phyloP scores from a whole-genome alignment of 768 basidiomycete genomes.

The Piloderma croceum region DNA sequence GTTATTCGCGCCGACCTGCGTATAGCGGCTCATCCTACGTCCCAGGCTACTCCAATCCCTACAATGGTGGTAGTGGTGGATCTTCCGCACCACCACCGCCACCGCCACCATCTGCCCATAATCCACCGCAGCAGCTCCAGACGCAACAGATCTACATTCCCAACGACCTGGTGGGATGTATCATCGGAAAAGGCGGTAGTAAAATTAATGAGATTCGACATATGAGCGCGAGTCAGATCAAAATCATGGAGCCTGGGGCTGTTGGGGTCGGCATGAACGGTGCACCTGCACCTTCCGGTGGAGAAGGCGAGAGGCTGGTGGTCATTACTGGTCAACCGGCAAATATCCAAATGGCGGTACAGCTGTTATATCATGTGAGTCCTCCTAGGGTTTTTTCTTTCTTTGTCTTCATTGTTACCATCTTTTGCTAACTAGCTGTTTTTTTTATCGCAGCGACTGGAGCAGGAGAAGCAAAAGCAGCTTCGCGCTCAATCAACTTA shows the following conservation, averaged over 20 bases:
- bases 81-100: conserved; percentile 32
- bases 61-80: conserved; percentile 27
- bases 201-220: conserved; percentile 99
- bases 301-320: conserved; percentile 86
- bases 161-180: conserved; percentile 92
- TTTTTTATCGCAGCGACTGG: conserved; percentile 54
- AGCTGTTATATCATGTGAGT: conserved; percentile 79
- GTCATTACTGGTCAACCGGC: conserved; percentile 94
- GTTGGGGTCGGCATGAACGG: conserved; percentile 62
- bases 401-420: conserved; percentile 1
- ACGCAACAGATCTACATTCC: conserved; percentile 99
- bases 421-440: conserved; percentile 6
- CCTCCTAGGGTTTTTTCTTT: conserved; percentile 3
- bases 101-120: conserved; percentile 38
- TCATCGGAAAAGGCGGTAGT: conserved; percentile 96
- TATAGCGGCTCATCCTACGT: conserved; percentile 60
- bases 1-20: conserved; percentile 42
- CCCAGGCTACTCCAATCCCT: conserved; percentile 56
- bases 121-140: conserved; percentile 71
- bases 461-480: conserved; percentile 89
- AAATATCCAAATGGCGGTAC: conserved; percentile 96
- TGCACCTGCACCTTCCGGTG: conserved; percentile 62
- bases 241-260: conserved; percentile 97
- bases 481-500: conserved; percentile 34
- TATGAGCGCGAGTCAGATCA: conserved; percentile 93